phyloP scores from a whole-genome alignment of 2,329 filamentous ascomycete genomes.

The Fusarium temperatum region DNA sequence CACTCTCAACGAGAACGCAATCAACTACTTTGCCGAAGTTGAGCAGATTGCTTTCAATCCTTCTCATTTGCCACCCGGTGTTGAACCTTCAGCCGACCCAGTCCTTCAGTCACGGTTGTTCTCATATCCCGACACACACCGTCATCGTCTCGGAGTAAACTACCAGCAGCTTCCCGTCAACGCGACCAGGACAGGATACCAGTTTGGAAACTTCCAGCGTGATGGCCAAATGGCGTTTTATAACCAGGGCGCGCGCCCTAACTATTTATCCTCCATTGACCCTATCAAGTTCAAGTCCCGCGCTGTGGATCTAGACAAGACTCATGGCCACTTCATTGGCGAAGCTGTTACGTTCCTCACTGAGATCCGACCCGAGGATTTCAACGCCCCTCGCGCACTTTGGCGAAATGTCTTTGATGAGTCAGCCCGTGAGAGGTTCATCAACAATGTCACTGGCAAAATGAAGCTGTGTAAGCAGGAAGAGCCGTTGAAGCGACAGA shows the following conservation, averaged over 20 bases:
- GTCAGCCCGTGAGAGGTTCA: slow-evolving; percentile 53
- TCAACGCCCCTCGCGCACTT: slow-evolving; percentile 8
- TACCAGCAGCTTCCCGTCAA: slow-evolving; percentile 55
- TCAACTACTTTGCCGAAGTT: slow-evolving; percentile 71
- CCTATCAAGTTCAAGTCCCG: slow-evolving; percentile 23
- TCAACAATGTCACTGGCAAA: slow-evolving; percentile 68
- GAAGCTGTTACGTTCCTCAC: slow-evolving; percentile 30
- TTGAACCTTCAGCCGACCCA: slow-evolving; percentile 69
- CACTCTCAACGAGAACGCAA: slow-evolving; percentile 71
- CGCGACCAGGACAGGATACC: background rate
- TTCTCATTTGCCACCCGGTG: slow-evolving; percentile 69
- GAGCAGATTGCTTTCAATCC: slow-evolving; percentile 75
- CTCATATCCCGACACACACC: slow-evolving; percentile 69
- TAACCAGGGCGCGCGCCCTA: slow-evolving; percentile 27
- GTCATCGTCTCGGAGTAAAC: slow-evolving; percentile 70
- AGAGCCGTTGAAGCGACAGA: slow-evolving; percentile 71
- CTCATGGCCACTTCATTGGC: slow-evolving; percentile 21
- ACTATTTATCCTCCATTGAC: slow-evolving; percentile 23
- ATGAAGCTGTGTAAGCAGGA: slow-evolving; percentile 66
- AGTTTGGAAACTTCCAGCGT: slow-evolving; percentile 23
- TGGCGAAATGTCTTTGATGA: slow-evolving; percentile 20
- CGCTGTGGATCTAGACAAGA: slow-evolving; percentile 19
- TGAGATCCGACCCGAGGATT: slow-evolving; percentile 25
- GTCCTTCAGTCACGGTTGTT: slow-evolving; percentile 69
- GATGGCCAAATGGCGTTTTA: slow-evolving; percentile 31